These are phyloP conservation scores for Diaporthe caulivora DNA, from an alignment of 2,329 filamentous ascomycete species.

Conservation along the genomic window DNA sequence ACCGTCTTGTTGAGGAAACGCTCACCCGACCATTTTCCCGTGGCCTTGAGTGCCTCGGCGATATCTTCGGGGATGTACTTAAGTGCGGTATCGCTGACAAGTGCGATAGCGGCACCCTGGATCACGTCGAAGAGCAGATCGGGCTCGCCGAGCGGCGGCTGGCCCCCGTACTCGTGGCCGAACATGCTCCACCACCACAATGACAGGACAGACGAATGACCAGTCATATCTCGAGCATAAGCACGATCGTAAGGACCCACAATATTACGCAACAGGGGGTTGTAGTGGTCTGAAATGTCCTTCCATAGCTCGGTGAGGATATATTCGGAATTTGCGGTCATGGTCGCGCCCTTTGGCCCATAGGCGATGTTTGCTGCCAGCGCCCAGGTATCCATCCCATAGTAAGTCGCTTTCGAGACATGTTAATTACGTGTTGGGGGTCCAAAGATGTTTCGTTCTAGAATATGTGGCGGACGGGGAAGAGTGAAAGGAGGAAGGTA, in stretches of 20 bases:
- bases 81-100: conserved; percentile 51
- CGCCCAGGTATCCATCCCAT: conserved; percentile 56
- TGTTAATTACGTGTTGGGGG: too few relatives aligned
- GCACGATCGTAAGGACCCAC: conserved; percentile 53
- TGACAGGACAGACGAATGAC: conserved; percentile 55
- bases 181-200: conserved; percentile 58
- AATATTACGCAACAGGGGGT: conserved; percentile 51
- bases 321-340: conserved; percentile 47
- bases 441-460: too few relatives aligned
- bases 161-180: conserved; percentile 53
- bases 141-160: conserved; percentile 52
- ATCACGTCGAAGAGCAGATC: conserved; percentile 57
- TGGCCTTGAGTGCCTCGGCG: conserved; percentile 47
- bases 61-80: conserved; percentile 47
- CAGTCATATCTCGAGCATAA: conserved; percentile 54
- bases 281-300: conserved; percentile 52
- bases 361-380: conserved; percentile 54
- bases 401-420: conserved; percentile 50
- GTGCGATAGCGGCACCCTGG: conserved; percentile 54
- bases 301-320: conserved; percentile 51
- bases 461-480: too few relatives aligned
- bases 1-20: conserved; percentile 52
- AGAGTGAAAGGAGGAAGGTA: too few relatives aligned
- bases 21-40: conserved; percentile 50
- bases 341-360: conserved; percentile 46